Evolutionary conservation across 352 stramenopile genomes (phyloP).

Genomic region (Pelagophyceae sp.): DNA sequence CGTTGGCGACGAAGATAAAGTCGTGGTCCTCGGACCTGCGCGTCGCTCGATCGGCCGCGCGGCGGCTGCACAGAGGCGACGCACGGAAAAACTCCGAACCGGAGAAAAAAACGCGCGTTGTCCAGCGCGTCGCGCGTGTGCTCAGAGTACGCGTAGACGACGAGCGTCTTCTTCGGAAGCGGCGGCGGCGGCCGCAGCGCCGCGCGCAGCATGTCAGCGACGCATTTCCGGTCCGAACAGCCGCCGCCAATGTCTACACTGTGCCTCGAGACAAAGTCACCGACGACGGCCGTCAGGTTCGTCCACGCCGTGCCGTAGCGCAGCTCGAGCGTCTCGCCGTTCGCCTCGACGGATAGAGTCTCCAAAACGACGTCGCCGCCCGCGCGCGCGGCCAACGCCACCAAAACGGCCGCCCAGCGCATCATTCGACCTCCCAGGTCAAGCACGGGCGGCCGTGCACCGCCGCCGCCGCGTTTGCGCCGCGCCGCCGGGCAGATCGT

Average conservation of each 20-base stretch:
- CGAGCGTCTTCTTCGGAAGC: constrained; percentile 10
- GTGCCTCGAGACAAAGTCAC: neutral
- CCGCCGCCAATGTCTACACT: neutral
- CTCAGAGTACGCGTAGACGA: constrained; percentile 14
- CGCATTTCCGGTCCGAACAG: neutral
- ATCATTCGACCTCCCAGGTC: no score
- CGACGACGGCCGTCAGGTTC: neutral
- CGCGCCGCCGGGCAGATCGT: no score
- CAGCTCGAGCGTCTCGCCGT: neutral
- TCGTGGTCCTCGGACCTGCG: neutral
- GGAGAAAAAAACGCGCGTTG: constrained; percentile 7
- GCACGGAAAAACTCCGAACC: neutral
- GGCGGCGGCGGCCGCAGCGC: neutral
- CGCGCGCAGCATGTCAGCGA: neutral
- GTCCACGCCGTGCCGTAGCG: neutral
- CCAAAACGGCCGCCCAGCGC: no score
- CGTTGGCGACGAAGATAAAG: constrained; percentile 17
- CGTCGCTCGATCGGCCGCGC: no score
- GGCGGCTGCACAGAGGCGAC: no score
- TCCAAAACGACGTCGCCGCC: no score
- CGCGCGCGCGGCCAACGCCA: no score
- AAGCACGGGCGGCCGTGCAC: no score
- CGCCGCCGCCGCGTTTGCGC: no score
- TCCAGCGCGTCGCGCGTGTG: neutral
- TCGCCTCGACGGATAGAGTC: neutral